phyloP scores from a whole-genome alignment of 768 basidiomycete species.

The Gymnopilus junonius region DNA sequence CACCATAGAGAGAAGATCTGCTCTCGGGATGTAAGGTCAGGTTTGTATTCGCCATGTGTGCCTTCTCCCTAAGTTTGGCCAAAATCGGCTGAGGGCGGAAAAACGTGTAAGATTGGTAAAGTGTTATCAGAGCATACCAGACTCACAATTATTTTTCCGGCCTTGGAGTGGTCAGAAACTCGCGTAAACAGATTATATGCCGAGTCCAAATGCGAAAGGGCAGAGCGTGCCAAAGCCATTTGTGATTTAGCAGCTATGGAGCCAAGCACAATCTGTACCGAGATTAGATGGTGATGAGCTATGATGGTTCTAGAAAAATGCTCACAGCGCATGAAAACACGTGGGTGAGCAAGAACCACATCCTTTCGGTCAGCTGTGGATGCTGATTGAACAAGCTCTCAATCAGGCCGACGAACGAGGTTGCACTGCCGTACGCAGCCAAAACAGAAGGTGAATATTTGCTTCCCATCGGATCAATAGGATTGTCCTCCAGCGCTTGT shows the following conservation, averaged over 20 bases:
- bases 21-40: constrained; percentile 22
- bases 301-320: constrained; percentile 9
- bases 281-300: constrained; percentile 8
- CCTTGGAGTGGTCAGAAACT: constrained; percentile 56
- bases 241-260: constrained; percentile 68
- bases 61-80: constrained; percentile 57
- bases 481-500: constrained; percentile 65
- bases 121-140: background rate
- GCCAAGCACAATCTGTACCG: constrained; percentile 64
- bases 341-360: constrained; percentile 77
- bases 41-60: constrained; percentile 41
- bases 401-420: constrained; percentile 67
- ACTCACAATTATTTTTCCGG: constrained; percentile 63
- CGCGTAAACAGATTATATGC: constrained; percentile 60
- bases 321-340: constrained; percentile 73
- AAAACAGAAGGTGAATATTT: constrained; percentile 71
- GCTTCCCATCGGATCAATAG: constrained; percentile 68
- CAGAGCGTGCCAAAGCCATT: constrained; percentile 68
- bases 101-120: background rate
- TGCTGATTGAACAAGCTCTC: constrained; percentile 69
- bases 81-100: constrained; percentile 70
- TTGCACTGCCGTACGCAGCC: constrained; percentile 71
- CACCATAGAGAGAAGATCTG: constrained; percentile 36
- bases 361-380: constrained; percentile 65
- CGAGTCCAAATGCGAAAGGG: constrained; percentile 68